Evolutionary conservation across 2,329 filamentous ascomycete genomes (phyloP), one percentile per base, ranked within the genome.

Genomic region (Aspergillus bombycis): DNA sequence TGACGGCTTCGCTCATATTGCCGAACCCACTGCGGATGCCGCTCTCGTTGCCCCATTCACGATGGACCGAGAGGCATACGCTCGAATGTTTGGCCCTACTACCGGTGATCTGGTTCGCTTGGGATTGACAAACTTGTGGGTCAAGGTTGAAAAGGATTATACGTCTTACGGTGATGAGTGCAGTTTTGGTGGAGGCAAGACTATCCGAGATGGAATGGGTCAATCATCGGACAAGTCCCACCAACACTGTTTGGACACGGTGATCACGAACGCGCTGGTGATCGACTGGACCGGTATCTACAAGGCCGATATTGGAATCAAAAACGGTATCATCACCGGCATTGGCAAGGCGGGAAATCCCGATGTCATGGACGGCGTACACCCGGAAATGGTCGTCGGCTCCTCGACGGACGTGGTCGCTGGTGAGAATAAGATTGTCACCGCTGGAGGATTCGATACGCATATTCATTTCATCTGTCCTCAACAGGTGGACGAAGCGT

Each of bases 381-480:
- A 90, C 63, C 83, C 88, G 0, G 85, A 88, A 61, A 88, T 98
- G 88, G 82, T 97, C 1, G 88, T 97, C 11, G 94, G 94, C 12
- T 90, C 89, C 67, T 92, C 91, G 69, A 98, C 94, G 0, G 94
- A 98, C 81, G 92, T 97, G 26, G 89, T 98, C 74, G 93, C 94
- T 21, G 94, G 88, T 16, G 94, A 98, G 80, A 89, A 91, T 70
- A 92, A 92, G 80, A 97, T 98, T 67, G 81, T 98, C 59, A 98
- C 94, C 0, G 91, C 93, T 1, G 94, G 94, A 68, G 94, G 91
- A 1, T 88, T 97, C 67, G 94, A 98, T 77, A 88, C 91, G 4
- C 94, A 97, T 72, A 93, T 97, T 66, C 94, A 98, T 77, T 92
- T 94, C 73, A 97, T 98, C 75, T 97, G 94, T 74, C 94, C 94